Evolutionary conservation across 2,329 filamentous ascomycete genomes (phyloP).

Genomic region (Capronia americana): DNA sequence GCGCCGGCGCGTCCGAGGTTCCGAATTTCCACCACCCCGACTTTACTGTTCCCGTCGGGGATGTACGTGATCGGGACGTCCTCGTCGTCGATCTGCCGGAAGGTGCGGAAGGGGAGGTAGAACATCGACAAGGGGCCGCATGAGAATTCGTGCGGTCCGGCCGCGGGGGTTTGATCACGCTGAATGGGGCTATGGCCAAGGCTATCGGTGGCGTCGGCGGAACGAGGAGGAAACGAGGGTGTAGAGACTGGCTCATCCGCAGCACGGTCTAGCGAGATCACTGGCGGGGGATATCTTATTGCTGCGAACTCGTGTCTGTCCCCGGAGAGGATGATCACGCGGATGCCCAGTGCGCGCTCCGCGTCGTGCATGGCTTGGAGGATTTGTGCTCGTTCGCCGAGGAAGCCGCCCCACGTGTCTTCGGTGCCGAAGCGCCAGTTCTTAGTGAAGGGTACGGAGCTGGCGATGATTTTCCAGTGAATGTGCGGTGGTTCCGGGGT

Average conservation of each 20-base stretch:
- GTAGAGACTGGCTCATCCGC: too few species aligned
- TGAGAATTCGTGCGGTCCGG: constrained; percentile 81
- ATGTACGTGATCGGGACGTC: constrained; percentile 85
- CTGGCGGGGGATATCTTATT: constrained; percentile 69
- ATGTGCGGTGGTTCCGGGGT: constrained; percentile 76
- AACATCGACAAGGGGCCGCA: constrained; percentile 93
- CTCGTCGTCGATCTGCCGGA: constrained; percentile 78
- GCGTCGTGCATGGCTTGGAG: constrained; percentile 93
- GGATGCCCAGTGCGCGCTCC: constrained; percentile 70
- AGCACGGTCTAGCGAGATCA: constrained; percentile 31
- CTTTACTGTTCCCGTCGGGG: constrained; percentile 86
- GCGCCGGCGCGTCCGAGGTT: constrained; percentile 16
- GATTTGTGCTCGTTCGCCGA: constrained; percentile 76
- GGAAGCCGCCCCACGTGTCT: constrained; percentile 94
- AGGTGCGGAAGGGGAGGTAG: constrained; percentile 83
- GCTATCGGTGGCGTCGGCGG: constrained; percentile 1
- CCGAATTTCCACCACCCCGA: constrained; percentile 81
- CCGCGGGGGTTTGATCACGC: constrained; percentile 38
- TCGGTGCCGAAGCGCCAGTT: constrained; percentile 90
- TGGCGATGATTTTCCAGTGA: constrained; percentile 91
- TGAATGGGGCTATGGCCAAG: constrained; percentile 17
- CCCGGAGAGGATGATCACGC: constrained; percentile 83
- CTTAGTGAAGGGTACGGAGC: constrained; percentile 93
- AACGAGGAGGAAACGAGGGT: constrained; percentile 36
- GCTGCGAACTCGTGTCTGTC: constrained; percentile 98